Conservation (phyloP, 2,329 filamentous ascomycete genomes). For the Curvularia spicifera region DNA sequence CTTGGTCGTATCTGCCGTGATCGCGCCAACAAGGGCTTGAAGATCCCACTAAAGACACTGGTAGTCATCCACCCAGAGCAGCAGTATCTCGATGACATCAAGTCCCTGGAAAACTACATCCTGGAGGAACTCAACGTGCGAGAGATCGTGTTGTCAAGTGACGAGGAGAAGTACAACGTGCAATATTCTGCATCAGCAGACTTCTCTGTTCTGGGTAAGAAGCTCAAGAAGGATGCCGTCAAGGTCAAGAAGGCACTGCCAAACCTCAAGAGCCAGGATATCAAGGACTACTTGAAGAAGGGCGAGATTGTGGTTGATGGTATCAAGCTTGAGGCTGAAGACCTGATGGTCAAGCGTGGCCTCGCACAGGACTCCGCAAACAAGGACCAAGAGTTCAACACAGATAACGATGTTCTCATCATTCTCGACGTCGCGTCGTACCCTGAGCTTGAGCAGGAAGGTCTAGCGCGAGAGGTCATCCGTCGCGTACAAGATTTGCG, state of each 20-base stretch:
- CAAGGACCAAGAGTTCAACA: conserved; percentile 82
- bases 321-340: conserved; percentile 80
- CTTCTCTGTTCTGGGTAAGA: conserved; percentile 94
- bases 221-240: conserved; percentile 92
- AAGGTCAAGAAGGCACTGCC: conserved; percentile 92
- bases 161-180: conserved; percentile 90
- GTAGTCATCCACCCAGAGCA: conserved; percentile 85
- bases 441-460: conserved; percentile 85
- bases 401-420: conserved; percentile 86
- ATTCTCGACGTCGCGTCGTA: conserved; percentile 86
- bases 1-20: conserved; percentile 86
- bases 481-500: conserved; percentile 89
- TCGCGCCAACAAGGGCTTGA: conserved; percentile 81
- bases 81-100: conserved; percentile 84
- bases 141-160: conserved; percentile 80
- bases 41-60: conserved; percentile 87
- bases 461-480: conserved; percentile 88
- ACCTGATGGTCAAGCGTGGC: conserved; percentile 81
- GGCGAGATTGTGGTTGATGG: conserved; percentile 83
- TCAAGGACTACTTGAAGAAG: conserved; percentile 75
- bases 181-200: conserved; percentile 89
- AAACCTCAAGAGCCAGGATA: conserved; percentile 75
- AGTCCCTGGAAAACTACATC: conserved; percentile 85
- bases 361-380: conserved; percentile 74
- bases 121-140: conserved; percentile 89